Evolutionary conservation across 2,329 filamentous ascomycete species (phyloP).

Genomic region (Fusarium sp.): DNA sequence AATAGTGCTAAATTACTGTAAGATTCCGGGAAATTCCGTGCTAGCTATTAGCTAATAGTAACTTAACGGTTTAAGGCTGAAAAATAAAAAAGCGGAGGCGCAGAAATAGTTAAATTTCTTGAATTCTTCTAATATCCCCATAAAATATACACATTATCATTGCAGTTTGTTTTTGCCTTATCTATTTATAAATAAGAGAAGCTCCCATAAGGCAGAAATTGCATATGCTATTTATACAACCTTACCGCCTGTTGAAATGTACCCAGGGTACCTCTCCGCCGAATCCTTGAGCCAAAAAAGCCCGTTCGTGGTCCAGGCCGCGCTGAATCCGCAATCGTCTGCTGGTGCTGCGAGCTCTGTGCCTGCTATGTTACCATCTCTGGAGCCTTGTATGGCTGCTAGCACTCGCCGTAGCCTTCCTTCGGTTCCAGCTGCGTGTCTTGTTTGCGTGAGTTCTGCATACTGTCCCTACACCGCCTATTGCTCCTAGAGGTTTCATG

Average conservation of each 20-base stretch:
- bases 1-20: neutral
- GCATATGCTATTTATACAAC: fast-evolving
- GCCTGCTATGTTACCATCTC: neutral
- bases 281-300: neutral
- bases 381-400: neutral
- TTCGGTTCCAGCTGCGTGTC: neutral
- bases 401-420: neutral
- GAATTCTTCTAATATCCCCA: too few relatives aligned
- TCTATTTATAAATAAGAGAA: fast-evolving
- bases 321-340: neutral
- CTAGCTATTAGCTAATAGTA: neutral
- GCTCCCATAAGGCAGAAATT: fast-evolving
- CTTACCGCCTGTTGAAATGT: fast-evolving
- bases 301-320: neutral
- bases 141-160: fast-evolving
- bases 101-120: neutral
- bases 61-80: neutral
- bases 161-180: fast-evolving
- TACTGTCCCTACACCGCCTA: neutral
- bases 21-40: neutral
- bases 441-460: neutral
- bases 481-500: fast-evolving
- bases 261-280: neutral
- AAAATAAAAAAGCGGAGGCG: neutral
- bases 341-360: neutral